Evolutionary conservation across 768 basidiomycete genomes (phyloP), one percentile per base, ranked within the genome.

Genomic region (Collybia nuda): DNA sequence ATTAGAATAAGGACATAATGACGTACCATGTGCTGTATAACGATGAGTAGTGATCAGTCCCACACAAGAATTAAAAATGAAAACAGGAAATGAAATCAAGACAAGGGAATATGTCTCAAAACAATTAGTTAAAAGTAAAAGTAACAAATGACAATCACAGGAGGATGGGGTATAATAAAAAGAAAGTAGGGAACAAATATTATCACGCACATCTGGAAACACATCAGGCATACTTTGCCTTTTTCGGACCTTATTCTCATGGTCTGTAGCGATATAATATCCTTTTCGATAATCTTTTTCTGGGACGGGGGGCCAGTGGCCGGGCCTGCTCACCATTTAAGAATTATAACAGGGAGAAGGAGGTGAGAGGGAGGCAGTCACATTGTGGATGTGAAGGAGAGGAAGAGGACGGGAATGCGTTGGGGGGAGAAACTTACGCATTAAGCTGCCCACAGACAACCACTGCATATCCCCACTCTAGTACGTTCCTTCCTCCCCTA

Each of bases 381-480:
- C 40, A 15, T 36, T 29, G 54, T 23, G 15, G 38, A 28, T 21
- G 17, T n/a, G 47, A 29, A 24, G n/a, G 19, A n/a, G n/a, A n/a
- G n/a, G n/a, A 5, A 53, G 9, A 15, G 26, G 49, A 21, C 5
- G 48, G 35, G 17, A 42, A 3, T 4, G n/a, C n/a, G 24, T 4
- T 23, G 22, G 21, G 37, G 15, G 9, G 26, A 26, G 40, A 11
- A 15, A 76, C 86, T 64, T 61, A 90, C 86, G 78, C 75, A 50
- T 85, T 79, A 35, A 93, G 67, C 69, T 86, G 82, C 0, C 80
- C 81, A 58, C 87, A 90, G 22, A 89, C 73, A 40, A 90, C 78
- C 9, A 86, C 86, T 23, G 90, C 86, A 68, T 92, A 92, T 1
- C 90, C 90, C 82, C 85, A 92, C 65, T 91, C 90, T 41, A 90